Evolutionary conservation across 306 rosid species (phyloP).

Genomic region (Cucurbita ficifolia): DNA sequence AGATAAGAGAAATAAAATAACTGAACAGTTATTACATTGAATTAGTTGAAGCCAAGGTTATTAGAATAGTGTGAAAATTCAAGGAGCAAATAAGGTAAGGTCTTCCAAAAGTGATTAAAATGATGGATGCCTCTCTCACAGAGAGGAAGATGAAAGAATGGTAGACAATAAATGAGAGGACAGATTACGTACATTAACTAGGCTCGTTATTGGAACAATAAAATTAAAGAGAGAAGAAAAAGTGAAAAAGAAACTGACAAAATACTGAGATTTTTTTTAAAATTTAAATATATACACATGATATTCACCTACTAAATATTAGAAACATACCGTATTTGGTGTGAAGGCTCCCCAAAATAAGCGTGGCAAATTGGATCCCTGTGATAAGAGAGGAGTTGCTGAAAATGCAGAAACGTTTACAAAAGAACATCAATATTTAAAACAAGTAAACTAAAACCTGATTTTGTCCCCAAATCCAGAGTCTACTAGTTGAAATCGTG

Average conservation of each 20-base stretch:
- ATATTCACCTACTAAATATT: not conserved
- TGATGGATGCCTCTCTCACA: not conserved
- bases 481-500: conserved; percentile 46
- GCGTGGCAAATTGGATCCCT: conserved; percentile 90
- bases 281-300: not conserved
- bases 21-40: not conserved
- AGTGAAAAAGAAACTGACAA: not conserved
- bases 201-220: not conserved
- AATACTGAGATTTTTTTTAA: not conserved
- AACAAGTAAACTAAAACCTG: conserved; percentile 32
- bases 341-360: conserved; percentile 75
- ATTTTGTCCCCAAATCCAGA: conserved; percentile 97
- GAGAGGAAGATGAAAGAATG: not conserved
- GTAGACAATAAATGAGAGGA: not conserved
- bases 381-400: conserved; percentile 5
- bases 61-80: not conserved
- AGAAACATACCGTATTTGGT: conserved; percentile 46
- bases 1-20: not conserved
- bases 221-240: not conserved
- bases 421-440: not conserved
- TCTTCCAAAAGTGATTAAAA: not conserved
- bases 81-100: not conserved
- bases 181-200: not conserved
- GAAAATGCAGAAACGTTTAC: conserved; percentile 1
- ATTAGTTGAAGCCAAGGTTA: not conserved